Evolutionary conservation across 169 alveolate species (phyloP).

Genomic region (Plasmodium adleri): DNA sequence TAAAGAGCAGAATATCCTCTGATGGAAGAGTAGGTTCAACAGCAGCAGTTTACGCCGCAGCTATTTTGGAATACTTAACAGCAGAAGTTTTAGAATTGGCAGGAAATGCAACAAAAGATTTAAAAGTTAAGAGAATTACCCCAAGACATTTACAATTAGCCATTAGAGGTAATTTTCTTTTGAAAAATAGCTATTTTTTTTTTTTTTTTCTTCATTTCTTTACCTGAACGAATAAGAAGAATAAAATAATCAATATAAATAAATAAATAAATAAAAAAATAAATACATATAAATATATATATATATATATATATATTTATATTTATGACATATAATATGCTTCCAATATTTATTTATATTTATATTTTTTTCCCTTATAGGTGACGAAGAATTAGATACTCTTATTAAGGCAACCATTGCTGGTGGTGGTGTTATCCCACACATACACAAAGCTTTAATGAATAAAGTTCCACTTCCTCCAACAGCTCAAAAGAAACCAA

Average conservation of each 20-base stretch:
- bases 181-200: conserved; percentile 11
- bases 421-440: conserved; percentile 99
- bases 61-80: conserved; percentile 98
- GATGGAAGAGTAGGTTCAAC: conserved; percentile 99
- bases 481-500: conserved; percentile 82
- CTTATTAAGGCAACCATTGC: conserved; percentile 99
- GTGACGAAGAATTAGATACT: conserved; percentile 98
- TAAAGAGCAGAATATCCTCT: conserved; percentile 96
- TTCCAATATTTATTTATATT: background rate
- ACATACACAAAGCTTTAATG: conserved; percentile 96
- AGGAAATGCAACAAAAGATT: conserved; percentile 99
- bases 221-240: background rate
- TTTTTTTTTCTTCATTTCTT: background rate
- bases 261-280: background rate
- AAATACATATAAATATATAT: background rate
- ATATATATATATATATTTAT: conserved; percentile 2
- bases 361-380: conserved; percentile 83
- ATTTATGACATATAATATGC: background rate
- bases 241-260: background rate
- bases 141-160: conserved; percentile 98
- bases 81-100: conserved; percentile 99
- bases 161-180: conserved; percentile 72
- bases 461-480: conserved; percentile 88
- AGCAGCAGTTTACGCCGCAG: conserved; percentile 99
- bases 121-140: conserved; percentile 96